These are phyloP conservation scores for Fusarium humuli DNA, from an alignment of 2,329 filamentous ascomycete genomes.

Conservation along the genomic window DNA sequence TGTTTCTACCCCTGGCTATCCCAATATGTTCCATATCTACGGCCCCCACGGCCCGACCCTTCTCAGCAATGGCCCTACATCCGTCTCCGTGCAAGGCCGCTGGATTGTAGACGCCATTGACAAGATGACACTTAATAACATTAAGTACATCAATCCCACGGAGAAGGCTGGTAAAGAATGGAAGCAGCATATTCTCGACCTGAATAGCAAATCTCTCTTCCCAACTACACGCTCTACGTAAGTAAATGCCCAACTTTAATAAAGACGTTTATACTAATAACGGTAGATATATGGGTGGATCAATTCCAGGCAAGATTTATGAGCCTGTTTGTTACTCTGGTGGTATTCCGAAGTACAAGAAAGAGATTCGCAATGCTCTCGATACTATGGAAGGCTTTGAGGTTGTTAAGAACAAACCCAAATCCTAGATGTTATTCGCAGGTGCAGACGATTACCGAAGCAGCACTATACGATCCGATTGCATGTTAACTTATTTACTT, in stretches of 20 bases:
- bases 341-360: constrained; percentile 53
- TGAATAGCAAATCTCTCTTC: constrained; percentile 61
- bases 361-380: constrained; percentile 38
- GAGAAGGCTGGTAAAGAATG: constrained; percentile 59
- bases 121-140: constrained; percentile 58
- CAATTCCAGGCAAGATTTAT: constrained; percentile 63
- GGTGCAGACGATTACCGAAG: no score
- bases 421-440: neutral
- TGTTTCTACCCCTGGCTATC: constrained; percentile 57
- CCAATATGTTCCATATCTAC: constrained; percentile 66
- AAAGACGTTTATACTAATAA: no score
- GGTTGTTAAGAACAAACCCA: constrained; percentile 28
- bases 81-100: constrained; percentile 65
- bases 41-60: constrained; percentile 68
- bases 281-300: constrained; percentile 66
- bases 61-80: constrained; percentile 66
- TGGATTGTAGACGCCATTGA: constrained; percentile 66
- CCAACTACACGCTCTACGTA: constrained; percentile 53
- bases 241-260: neutral
- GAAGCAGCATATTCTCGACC: constrained; percentile 61
- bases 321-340: constrained; percentile 64
- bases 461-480: no score
- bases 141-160: constrained; percentile 64
- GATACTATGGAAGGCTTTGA: constrained; percentile 39
- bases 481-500: no score